Base-by-base conservation (phyloP, 1,284 basidiomycete genomes). In the Coniferiporia sulphurascens region DNA sequence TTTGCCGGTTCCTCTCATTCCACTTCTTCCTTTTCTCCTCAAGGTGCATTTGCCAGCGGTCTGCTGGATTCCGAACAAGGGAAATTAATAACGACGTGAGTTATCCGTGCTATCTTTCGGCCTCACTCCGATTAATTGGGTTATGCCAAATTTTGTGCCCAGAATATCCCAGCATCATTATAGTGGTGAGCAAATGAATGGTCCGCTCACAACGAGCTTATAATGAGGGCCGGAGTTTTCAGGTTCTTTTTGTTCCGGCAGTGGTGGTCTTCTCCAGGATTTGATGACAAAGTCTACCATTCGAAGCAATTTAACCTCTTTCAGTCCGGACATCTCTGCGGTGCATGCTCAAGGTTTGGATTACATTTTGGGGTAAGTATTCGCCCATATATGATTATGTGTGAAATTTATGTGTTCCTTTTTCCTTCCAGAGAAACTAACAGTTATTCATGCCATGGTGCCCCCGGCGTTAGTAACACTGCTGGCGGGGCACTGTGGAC, bases 401-500 rank as follows among this genome's bases (percentile, higher is more conserved):
- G 38, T 10, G 15, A 12, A 41, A 41, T 41, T 27, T 27, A 22
- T n/a, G 0, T 19, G 15, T 36, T 22, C 15, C 21, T 21, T 21
- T 19, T 19, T 41, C 7, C 12, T 13, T 34, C 13, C 43, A 61
- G 60, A 17, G 61, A 62, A 34, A 62, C 61, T 34, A 48, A 64
- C 52, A 71, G 69, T 60, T 67, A 69, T 49, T 71, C 73, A 1
- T 76, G 75, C 64, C 77, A 75, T 74, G 87, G 87, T 58, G 80
- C 83, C 8, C 84, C 86, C 34, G 82, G 81, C 3, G 81, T 87
- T 15, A 85, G 84, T 68, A 85, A 89, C 66, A 81, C 82, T 0
- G 87, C 82, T 9, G 87, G 86, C 38, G 84, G 85, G 1, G 83
- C 85, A 15, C 70, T 90, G 22, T 89, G 87, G 87, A 75, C 78